A percentile compares a stretch with the other conserved stretches of the same genome.
These are phyloP conservation scores for Vinca minor DNA, from an alignment of 257 asterid genomes.

Conservation along the genomic window DNA sequence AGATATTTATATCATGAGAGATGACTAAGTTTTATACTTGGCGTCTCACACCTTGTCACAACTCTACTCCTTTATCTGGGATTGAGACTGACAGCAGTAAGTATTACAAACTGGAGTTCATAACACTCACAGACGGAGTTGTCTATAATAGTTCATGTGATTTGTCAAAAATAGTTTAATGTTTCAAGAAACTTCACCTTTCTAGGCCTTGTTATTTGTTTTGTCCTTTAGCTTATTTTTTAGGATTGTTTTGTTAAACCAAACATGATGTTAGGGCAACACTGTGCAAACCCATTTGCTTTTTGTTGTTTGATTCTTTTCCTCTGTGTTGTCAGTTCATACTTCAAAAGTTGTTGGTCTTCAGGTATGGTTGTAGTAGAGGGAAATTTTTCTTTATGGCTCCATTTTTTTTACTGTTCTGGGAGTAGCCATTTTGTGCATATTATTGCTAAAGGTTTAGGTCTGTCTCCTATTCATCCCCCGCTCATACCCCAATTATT, in stretches of 20 bases:
- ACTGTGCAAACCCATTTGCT: conserved; percentile 2
- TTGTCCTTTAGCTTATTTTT: conserved; percentile 1
- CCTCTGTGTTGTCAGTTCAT: background rate
- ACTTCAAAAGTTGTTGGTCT: background rate
- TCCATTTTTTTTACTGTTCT: conserved; percentile 9
- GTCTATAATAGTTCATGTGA: too few relatives aligned
- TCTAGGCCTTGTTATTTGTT: conserved; percentile 5
- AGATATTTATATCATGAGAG: too few relatives aligned
- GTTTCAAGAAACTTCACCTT: background rate
- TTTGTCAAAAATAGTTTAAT: background rate
- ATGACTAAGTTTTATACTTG: too few relatives aligned
- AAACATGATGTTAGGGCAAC: background rate
- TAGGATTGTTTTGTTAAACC: background rate
- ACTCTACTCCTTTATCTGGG: too few relatives aligned
- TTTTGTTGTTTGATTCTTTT: background rate
- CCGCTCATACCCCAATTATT: too few relatives aligned
- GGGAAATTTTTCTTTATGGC: background rate
- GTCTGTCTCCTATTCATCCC: too few relatives aligned
- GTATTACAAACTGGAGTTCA: too few relatives aligned
- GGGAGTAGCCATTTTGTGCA: conserved; percentile 11
- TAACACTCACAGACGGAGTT: too few relatives aligned
- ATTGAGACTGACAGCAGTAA: too few relatives aligned
- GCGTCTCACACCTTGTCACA: too few relatives aligned
- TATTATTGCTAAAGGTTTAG: too few relatives aligned
- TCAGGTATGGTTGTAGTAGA: background rate